Conservation (phyloP, 2,329 filamentous ascomycete species). For the Alternaria sp. region DNA sequence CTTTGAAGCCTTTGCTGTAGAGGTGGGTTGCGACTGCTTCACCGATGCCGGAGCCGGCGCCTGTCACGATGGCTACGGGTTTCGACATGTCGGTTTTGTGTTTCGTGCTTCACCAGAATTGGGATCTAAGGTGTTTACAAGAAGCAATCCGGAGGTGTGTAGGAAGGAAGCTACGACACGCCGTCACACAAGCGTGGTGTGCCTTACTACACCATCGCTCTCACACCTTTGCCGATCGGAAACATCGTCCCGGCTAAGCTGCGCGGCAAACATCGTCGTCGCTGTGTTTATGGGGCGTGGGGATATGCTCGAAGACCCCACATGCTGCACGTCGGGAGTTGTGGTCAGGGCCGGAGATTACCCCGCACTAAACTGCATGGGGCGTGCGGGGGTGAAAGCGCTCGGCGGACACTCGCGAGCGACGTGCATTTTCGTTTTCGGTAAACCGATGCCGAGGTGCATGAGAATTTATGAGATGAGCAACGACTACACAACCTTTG, state of each 20-base stretch:
- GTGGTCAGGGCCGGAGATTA: background rate
- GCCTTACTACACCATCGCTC: background rate
- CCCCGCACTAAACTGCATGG: constrained; percentile 11
- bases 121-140: background rate
- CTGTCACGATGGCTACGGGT: constrained; percentile 54
- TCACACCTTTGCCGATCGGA: background rate
- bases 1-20: constrained; percentile 46
- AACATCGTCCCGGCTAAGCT: background rate
- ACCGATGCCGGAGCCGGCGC: constrained; percentile 54
- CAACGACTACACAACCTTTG: background rate
- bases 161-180: background rate
- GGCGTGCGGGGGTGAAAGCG: constrained; percentile 16
- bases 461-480: background rate
- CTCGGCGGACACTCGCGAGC: background rate
- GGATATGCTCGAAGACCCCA: constrained; percentile 12
- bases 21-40: constrained; percentile 53
- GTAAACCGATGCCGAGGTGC: background rate
- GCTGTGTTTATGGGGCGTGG: constrained; percentile 2
- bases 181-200: background rate
- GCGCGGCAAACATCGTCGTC: background rate
- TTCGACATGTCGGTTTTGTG: constrained; percentile 36
- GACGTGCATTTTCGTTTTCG: background rate
- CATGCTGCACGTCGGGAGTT: constrained; percentile 8
- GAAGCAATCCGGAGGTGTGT: background rate
- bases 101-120: background rate